phyloP scores from a whole-genome alignment of 441 rosid genomes.

The Populus hybrid region DNA sequence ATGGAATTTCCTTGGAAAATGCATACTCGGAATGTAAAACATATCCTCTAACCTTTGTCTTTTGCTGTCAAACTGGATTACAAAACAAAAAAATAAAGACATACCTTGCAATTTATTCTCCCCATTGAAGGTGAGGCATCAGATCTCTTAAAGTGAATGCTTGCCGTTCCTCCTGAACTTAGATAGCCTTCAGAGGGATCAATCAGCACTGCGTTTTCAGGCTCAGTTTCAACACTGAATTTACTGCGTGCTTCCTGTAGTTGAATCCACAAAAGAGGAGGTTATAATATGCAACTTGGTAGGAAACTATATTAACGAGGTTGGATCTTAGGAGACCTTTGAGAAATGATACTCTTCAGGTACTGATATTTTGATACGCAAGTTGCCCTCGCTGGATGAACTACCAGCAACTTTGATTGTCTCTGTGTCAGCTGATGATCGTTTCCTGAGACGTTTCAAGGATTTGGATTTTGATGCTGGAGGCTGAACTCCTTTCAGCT shows the following conservation, averaged over 20 bases:
- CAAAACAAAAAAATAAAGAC: constrained; percentile 8
- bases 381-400: constrained; percentile 63
- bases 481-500: constrained; percentile 83
- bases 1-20: background rate
- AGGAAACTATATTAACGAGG: background rate
- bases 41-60: background rate
- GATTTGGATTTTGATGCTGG: constrained; percentile 64
- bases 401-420: constrained; percentile 52
- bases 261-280: constrained; percentile 5
- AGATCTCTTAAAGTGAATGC: constrained; percentile 56
- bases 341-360: constrained; percentile 90
- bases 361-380: constrained; percentile 60
- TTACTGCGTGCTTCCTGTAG: constrained; percentile 86
- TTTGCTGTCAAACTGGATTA: background rate
- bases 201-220: constrained; percentile 50
- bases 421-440: constrained; percentile 69
- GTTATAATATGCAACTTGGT: background rate
- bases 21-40: background rate
- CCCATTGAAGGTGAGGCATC: constrained; percentile 54
- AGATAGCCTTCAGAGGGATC: constrained; percentile 74
- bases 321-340: constrained; percentile 45
- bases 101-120: constrained; percentile 85
- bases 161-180: constrained; percentile 65
- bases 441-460: constrained; percentile 71
- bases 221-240: constrained; percentile 69